Base-by-base conservation (phyloP, 805 yeast genomes). In the Nakazawaea wyomingensis region DNA sequence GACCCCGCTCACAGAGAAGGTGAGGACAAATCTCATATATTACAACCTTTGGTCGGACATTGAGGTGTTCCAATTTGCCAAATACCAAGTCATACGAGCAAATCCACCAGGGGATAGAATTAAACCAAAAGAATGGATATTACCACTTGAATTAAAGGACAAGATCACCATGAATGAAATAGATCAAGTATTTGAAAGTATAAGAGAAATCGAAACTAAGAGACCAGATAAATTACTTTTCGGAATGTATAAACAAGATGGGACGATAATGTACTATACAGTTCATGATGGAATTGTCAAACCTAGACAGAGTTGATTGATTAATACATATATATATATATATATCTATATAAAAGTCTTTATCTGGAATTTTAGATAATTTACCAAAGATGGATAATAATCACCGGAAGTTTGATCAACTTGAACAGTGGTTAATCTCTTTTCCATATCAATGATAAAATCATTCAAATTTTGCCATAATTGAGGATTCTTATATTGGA, bases 221-320 rank as follows among this genome's bases (percentile, higher is more conserved):
- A 54, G 75, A 21, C 76, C 78, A 0, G 60, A 59, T 34, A 61
- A 79, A 44, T 48, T 84, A 3, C 62, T 80, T 0, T 48, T 78
- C 24, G 89, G 76, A 0, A 64, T 83, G 6, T 70, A 75, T 2
- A 79, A 75, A 50, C 72, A 72, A 43, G 93, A 84, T 55, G 82
- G 87, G 2, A 80, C 89, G 0, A 69, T 81, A 16, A 82, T 82
- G n/a, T 84, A 78, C 51, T 83, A 84, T 57, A 74, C 76, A 55
- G 67, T 80, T 14, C 77, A 81, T 56, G 78, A 77, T 51, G 90
- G 90, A 4, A 60, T 82, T 8, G 76, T 70, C 27, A 77, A 77
- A 55, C 90, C 90, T 1, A 69, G 74, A 45, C 76, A 73, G 52
- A 76, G 76, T 48, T 78, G 51, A 24, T 4, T 14, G 37, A n/a